These are phyloP conservation scores for Fusarium buharicum DNA, from an alignment of 2,329 filamentous ascomycete genomes.

Conservation along the genomic window DNA sequence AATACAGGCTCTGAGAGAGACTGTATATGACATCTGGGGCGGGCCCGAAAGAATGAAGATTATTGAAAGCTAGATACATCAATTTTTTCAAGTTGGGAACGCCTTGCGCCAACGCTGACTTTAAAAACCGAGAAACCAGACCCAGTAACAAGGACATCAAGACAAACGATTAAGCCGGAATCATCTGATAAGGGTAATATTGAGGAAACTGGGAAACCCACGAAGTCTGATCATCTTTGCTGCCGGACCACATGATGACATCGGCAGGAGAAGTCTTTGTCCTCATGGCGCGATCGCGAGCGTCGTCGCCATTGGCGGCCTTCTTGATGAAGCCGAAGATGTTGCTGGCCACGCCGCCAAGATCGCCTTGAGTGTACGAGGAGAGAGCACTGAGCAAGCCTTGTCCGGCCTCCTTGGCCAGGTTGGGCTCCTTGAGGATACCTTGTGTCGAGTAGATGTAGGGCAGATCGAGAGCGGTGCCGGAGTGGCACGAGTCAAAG, in stretches of 20 bases:
- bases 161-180: slow-evolving; percentile 25
- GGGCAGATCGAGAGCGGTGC: slow-evolving; percentile 72
- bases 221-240: slow-evolving; percentile 96
- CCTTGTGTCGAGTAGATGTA: slow-evolving; percentile 77
- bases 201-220: slow-evolving; percentile 61
- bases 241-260: slow-evolving; percentile 97
- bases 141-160: slow-evolving; percentile 12
- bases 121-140: slow-evolving; percentile 12
- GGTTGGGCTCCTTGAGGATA: slow-evolving; percentile 74
- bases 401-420: slow-evolving; percentile 74
- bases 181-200: slow-evolving; percentile 29
- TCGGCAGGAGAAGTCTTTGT: slow-evolving; percentile 96
- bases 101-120: slow-evolving; percentile 36
- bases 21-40: slow-evolving; percentile 56
- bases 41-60: slow-evolving; percentile 43
- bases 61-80: slow-evolving; percentile 38
- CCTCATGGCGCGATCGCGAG: slow-evolving; percentile 79
- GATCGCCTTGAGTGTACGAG: slow-evolving; percentile 74
- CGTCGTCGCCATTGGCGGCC: slow-evolving; percentile 82
- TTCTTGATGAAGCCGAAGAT: slow-evolving; percentile 90
- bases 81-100: slow-evolving; percentile 20
- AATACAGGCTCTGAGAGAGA: slow-evolving; percentile 46
- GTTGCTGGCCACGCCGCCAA: slow-evolving; percentile 82
- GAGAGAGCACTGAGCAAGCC: slow-evolving; percentile 69
- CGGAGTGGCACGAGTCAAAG: slow-evolving; percentile 74